Conservation (phyloP, 2,329 filamentous ascomycete genomes). For the Exophiala bonariae region DNA sequence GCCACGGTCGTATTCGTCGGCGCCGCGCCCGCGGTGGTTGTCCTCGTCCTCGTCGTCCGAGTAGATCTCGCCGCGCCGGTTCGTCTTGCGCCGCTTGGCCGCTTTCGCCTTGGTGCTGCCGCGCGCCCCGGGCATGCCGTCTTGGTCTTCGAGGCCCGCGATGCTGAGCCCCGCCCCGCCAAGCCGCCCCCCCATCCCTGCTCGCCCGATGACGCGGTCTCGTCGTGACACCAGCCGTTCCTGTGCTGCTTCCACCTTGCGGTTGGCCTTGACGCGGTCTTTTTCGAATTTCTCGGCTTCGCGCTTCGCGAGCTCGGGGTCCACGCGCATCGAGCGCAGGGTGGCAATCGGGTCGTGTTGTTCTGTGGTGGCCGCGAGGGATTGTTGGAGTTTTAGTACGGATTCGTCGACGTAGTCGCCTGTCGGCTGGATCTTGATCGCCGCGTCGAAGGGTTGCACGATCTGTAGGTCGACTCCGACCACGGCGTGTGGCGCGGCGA, state of each 20-base stretch:
- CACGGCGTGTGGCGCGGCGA: constrained; percentile 58
- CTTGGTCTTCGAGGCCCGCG: constrained; percentile 60
- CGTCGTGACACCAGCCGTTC: constrained; percentile 56
- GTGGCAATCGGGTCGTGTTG: constrained; percentile 46
- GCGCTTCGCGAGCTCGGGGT: constrained; percentile 62
- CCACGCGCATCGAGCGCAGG: constrained; percentile 50
- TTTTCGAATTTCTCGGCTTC: constrained; percentile 61
- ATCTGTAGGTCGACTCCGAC: constrained; percentile 59
- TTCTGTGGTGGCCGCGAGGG: constrained; percentile 57
- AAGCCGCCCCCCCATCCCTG: constrained; percentile 46
- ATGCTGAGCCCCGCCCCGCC: constrained; percentile 53
- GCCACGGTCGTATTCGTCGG: constrained; percentile 81
- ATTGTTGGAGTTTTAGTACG: constrained; percentile 61
- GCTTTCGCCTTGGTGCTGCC: constrained; percentile 32
- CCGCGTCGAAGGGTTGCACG: constrained; percentile 63
- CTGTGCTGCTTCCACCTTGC: constrained; percentile 56
- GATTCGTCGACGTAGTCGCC: constrained; percentile 59
- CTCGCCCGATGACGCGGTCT: constrained; percentile 46
- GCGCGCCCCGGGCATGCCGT: constrained; percentile 43
- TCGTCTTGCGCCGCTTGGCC: constrained; percentile 39
- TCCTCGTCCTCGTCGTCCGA: constrained; percentile 52
- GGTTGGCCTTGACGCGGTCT: constrained; percentile 55
- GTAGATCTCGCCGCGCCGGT: constrained; percentile 50
- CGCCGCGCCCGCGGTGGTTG: constrained; percentile 46
- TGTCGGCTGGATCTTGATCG: constrained; percentile 58